Conservation (phyloP, 257 asterid genomes). For the Scutellaria baicalensis region DNA sequence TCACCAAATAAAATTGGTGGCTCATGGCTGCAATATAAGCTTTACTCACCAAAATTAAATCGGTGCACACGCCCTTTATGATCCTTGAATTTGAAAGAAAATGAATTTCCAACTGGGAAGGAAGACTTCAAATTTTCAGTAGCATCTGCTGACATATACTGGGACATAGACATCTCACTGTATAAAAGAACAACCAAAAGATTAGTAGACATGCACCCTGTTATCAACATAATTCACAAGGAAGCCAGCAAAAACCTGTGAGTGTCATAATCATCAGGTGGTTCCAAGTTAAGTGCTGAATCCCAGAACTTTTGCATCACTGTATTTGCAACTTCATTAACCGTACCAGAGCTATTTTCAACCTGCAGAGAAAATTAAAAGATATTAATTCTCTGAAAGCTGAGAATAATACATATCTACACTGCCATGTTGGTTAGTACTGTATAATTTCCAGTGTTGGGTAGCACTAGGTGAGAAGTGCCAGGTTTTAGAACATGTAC, state of each 20-base stretch:
- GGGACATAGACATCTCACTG: conserved; percentile 93
- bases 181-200: conserved; percentile 21
- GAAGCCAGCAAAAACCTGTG: conserved; percentile 44
- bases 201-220: conserved; percentile 5
- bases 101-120: conserved; percentile 80
- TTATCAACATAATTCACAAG: conserved; percentile 4
- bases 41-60: conserved; percentile 70
- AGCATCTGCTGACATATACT: conserved; percentile 52
- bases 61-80: conserved; percentile 73
- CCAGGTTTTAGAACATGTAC: neutral
- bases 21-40: conserved; percentile 30
- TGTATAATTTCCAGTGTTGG: neutral
- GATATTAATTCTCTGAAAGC: neutral
- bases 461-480: neutral
- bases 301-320: conserved; percentile 99
- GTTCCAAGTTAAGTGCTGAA: conserved; percentile 82
- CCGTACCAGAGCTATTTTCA: conserved; percentile 71
- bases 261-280: conserved; percentile 78
- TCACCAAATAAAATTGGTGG: conserved; percentile 82
- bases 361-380: conserved; percentile 35
- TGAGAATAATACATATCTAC: conserved; percentile 1
- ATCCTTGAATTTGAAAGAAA: conserved; percentile 83
- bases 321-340: conserved; percentile 66
- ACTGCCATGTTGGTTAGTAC: neutral
- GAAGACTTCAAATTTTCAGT: conserved; percentile 53